phyloP scores from a whole-genome alignment of 2,329 filamentous ascomycete genomes.

The Xylariaceae sp. region DNA sequence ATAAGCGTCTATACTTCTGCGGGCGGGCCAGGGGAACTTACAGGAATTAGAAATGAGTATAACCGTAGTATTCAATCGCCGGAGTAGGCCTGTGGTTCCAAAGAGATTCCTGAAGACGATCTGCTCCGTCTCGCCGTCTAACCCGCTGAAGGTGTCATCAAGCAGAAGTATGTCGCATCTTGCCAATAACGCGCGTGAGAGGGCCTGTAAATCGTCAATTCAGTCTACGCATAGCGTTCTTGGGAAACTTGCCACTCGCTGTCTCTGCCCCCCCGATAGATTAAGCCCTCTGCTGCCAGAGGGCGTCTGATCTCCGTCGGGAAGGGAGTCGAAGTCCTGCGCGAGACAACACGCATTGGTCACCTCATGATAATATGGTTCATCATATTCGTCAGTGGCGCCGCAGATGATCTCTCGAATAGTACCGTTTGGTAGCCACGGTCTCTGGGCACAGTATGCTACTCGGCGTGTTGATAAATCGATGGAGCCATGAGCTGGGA shows the following conservation, averaged over 20 bases:
- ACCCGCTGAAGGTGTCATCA: conserved; percentile 37
- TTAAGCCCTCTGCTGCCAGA: conserved; percentile 24
- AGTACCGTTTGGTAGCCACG: conserved; percentile 37
- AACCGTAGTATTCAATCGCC: conserved; percentile 30
- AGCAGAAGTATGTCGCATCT: conserved; percentile 31
- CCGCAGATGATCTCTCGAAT: conserved; percentile 34
- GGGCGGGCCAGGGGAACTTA: conserved; percentile 11
- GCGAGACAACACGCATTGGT: conserved; percentile 25
- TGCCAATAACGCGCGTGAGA: conserved; percentile 37
- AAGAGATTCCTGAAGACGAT: conserved; percentile 33
- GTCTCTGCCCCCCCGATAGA: conserved; percentile 32
- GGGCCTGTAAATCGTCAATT: conserved; percentile 29
- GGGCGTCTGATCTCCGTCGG: conserved; percentile 23
- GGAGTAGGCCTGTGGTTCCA: conserved; percentile 30
- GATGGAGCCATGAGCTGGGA: conserved; percentile 26
- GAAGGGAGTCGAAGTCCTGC: conserved; percentile 24
- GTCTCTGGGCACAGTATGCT: conserved; percentile 36
- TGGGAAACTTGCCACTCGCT: conserved; percentile 27
- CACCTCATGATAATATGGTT: conserved; percentile 34
- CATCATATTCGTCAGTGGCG: conserved; percentile 4
- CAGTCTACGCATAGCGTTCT: background rate
- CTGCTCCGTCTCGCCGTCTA: conserved; percentile 35
- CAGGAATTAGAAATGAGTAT: conserved; percentile 34
- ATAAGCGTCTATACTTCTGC: background rate
- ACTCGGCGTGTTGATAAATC: conserved; percentile 28